A percentile compares a stretch with the other conserved stretches of the same genome.
Conservation (phyloP, 2,329 filamentous ascomycete species). For the Microsporum ferrugineum region DNA sequence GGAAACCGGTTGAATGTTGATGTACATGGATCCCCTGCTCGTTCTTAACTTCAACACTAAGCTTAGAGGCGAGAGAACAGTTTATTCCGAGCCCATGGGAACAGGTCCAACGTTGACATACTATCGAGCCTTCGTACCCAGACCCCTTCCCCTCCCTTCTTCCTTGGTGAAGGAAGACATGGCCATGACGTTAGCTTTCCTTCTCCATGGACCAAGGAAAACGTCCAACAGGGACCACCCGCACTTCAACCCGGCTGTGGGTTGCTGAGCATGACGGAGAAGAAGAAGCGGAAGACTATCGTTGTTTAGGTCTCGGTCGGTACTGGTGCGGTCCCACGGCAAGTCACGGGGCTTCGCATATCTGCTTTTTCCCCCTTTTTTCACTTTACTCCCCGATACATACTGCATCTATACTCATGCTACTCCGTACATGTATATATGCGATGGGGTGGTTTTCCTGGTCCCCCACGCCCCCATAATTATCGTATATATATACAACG, state of each 20-base stretch:
- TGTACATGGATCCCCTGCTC: background rate
- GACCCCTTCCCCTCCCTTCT: background rate
- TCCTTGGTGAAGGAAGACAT: no score
- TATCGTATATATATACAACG: background rate
- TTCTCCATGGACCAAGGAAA: no score
- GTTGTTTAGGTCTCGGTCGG: constrained; percentile 19
- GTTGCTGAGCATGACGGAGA: no score
- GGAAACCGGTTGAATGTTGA: background rate
- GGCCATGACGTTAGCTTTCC: no score
- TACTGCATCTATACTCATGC: no score
- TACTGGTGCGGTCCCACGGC: constrained; percentile 26
- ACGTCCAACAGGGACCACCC: background rate
- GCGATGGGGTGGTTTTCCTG: background rate
- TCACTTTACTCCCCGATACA: background rate
- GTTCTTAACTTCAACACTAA: background rate
- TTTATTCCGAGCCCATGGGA: background rate
- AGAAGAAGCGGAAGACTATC: background rate
- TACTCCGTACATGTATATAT: background rate
- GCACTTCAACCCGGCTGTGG: no score
- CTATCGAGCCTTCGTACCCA: background rate
- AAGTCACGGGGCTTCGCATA: constrained; percentile 11
- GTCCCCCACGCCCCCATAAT: background rate
- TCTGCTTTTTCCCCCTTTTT: background rate
- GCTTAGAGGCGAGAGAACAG: background rate
- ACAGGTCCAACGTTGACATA: background rate